A percentile compares a stretch with the other conserved stretches of the same genome.
These are phyloP conservation scores for Prunus kanzakura DNA, from an alignment of 306 rosid genomes.

Conservation along the genomic window DNA sequence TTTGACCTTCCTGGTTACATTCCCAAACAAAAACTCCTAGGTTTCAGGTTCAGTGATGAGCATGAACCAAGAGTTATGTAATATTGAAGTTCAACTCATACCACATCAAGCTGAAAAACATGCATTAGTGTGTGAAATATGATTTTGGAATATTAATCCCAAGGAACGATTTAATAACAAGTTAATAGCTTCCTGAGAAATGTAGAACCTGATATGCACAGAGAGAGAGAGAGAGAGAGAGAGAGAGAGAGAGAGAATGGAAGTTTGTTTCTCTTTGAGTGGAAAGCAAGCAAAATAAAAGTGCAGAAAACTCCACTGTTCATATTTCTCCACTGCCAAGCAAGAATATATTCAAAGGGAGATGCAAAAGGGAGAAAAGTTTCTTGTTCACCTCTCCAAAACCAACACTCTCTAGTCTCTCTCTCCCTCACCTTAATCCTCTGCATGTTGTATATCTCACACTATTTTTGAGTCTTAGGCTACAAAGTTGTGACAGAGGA, in stretches of 20 bases:
- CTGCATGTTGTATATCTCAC: too few relatives aligned
- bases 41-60: neutral
- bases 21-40: neutral
- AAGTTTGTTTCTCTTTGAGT: slow-evolving; percentile 56
- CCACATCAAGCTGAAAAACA: neutral
- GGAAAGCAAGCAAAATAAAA: slow-evolving; percentile 64
- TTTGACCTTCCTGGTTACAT: neutral
- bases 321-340: slow-evolving; percentile 44
- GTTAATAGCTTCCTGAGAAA: neutral
- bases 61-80: neutral
- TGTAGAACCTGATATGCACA: neutral
- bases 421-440: too few relatives aligned
- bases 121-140: neutral
- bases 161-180: neutral
- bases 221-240: too few relatives aligned
- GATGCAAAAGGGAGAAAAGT: slow-evolving; percentile 8
- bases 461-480: slow-evolving; percentile 7
- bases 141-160: neutral
- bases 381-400: slow-evolving; percentile 15
- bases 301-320: slow-evolving; percentile 18
- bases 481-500: slow-evolving; percentile 29
- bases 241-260: neutral
- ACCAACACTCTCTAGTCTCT: neutral
- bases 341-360: slow-evolving; percentile 55
- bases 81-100: neutral